Base-by-base conservation (phyloP, 2,329 filamentous ascomycete genomes). In the Ophiostoma sp. region DNA sequence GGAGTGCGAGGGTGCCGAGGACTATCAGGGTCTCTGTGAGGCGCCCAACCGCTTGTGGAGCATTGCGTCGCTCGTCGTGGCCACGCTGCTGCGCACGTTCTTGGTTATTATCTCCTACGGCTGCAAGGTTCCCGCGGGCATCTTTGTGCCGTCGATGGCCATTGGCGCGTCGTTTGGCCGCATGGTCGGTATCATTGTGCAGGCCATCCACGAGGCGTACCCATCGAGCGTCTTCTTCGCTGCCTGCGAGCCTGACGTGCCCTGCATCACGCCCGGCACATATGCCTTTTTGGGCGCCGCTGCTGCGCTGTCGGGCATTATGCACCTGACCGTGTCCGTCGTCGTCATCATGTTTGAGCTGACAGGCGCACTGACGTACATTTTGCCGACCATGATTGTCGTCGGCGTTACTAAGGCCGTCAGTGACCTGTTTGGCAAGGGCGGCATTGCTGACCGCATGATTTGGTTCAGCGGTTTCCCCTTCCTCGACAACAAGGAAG, bases 341-440 rank as follows among this genome's bases (percentile, higher is more conserved):
- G 95, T 98, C 1, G 96, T 99, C 79, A 99, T 99, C 82, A 98
- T 99, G 96, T 98, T 98, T 79, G 96, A 99, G 82, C 87, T 99
- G 68, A 99, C 96, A 0, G 96, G 96, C n/a, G 96, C 96, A 7
- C 84, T 98, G 74, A 97, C 95, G 1, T 99, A 99, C 80, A 98
- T 99, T 76, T 85, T 99, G 36, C 96, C 96, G 0, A 98, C 95
- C 17, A 99, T 99, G 96, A 98, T 99, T 78, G 96, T 98, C 0
- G 96, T 98, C 2, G 96, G 96, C 68, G 92, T 98, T 42, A 98
- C 95, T 52, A 99, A 99, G 84, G 93, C 93, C 17, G 93, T 99
- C 64, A 91, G 93, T 75, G 94, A 97, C 77, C 87, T 94, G 15
- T 96, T 97, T 79, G 94, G 94, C n/a, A 97, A 95, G 80, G 96